Percentiles rank a stretch among this genome's conserved stretches.
Evolutionary conservation across 2,329 filamentous ascomycete genomes (phyloP).

Genomic region (Fusarium ramigenum): DNA sequence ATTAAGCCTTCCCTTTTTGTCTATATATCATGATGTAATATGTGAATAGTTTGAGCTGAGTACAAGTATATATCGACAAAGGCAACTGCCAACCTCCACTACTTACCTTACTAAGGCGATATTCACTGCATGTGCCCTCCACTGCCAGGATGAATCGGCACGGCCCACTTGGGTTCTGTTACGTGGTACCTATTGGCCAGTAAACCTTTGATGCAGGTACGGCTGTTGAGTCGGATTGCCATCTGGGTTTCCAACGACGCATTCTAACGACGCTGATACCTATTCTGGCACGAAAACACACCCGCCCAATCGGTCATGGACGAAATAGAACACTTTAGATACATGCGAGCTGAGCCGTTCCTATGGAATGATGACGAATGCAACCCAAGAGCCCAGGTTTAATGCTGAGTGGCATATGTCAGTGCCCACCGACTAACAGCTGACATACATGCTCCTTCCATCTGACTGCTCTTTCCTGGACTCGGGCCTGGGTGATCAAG

Average conservation of each 20-base stretch:
- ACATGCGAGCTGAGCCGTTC: neutral
- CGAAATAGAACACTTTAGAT: neutral
- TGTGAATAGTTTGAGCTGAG: neutral
- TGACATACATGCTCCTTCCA: neutral
- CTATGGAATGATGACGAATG: too few relatives aligned
- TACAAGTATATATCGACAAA: too few relatives aligned
- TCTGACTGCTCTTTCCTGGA: neutral
- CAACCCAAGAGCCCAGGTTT: neutral
- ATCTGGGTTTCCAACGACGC: neutral
- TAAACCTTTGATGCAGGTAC: neutral
- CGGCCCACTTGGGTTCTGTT: neutral
- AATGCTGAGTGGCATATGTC: neutral
- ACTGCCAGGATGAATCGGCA: neutral
- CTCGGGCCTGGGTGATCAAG: neutral
- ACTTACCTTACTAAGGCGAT: neutral
- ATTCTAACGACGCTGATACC: too few relatives aligned
- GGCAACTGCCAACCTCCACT: neutral
- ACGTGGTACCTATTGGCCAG: neutral
- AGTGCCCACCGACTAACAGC: neutral
- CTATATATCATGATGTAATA: neutral
- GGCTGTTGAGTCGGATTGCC: neutral
- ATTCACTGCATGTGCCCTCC: neutral
- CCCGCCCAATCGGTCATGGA: neutral
- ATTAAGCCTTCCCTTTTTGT: too few relatives aligned
- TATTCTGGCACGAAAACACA: neutral